These are phyloP conservation scores for Imleria badia DNA, from an alignment of 768 basidiomycete genomes.

Conservation along the genomic window DNA sequence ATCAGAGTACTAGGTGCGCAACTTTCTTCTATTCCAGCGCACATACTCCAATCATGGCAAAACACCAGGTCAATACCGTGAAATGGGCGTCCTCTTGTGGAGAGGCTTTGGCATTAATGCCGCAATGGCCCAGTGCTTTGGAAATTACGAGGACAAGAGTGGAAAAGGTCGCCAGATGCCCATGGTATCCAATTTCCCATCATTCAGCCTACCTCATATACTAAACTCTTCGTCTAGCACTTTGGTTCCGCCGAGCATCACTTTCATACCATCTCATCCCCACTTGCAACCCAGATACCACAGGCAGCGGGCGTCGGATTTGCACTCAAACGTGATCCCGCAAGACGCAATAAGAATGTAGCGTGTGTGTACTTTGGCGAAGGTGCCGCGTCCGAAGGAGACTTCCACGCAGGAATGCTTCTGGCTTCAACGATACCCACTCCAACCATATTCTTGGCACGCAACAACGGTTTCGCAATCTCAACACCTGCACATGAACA, in stretches of 20 bases:
- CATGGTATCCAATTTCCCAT: slow-evolving; percentile 51
- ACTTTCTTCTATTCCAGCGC: background rate
- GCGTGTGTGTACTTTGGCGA: slow-evolving; percentile 93
- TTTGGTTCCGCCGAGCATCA: slow-evolving; percentile 83
- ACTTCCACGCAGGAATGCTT: slow-evolving; percentile 90
- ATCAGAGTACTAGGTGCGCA: slow-evolving; percentile 68
- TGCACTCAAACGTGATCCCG: slow-evolving; percentile 77
- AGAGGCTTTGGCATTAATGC: slow-evolving; percentile 75
- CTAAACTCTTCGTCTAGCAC: slow-evolving; percentile 51
- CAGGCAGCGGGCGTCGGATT: slow-evolving; percentile 94
- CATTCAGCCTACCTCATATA: background rate
- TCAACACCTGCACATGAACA: slow-evolving; percentile 90
- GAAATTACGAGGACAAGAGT: slow-evolving; percentile 74
- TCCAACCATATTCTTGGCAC: slow-evolving; percentile 70
- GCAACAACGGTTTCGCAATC: slow-evolving; percentile 93
- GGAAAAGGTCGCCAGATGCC: slow-evolving; percentile 94
- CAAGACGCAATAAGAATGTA: slow-evolving; percentile 65
- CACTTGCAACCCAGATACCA: slow-evolving; percentile 91
- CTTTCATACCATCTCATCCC: slow-evolving; percentile 93
- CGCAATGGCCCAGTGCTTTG: slow-evolving; percentile 93
- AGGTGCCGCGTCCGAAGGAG: slow-evolving; percentile 92
- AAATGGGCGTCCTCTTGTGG: slow-evolving; percentile 89
- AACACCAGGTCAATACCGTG: slow-evolving; percentile 80
- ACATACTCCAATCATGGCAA: background rate
- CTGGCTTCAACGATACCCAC: slow-evolving; percentile 75